phyloP scores from a whole-genome alignment of 2,329 filamentous ascomycete genomes.

The Eurotiales sp. region DNA sequence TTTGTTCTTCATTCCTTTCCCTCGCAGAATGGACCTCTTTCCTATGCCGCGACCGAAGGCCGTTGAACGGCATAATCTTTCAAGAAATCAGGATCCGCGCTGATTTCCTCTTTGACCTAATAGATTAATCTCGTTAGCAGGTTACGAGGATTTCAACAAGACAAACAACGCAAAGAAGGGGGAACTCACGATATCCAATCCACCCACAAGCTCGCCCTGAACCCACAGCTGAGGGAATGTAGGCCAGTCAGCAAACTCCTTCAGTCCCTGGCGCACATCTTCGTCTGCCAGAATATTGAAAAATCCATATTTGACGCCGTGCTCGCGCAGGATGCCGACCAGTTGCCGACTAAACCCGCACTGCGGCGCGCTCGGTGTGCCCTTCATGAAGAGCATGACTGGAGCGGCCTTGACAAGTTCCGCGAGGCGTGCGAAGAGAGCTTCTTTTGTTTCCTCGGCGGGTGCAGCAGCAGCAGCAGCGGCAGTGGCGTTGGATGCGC shows the following conservation, averaged over 20 bases:
- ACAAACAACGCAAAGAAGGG: slow-evolving; percentile 19
- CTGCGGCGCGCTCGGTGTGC: slow-evolving; percentile 80
- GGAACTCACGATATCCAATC: slow-evolving; percentile 83
- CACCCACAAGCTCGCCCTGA: slow-evolving; percentile 83
- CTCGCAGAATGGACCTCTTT: neutral
- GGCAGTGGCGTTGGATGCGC: slow-evolving; percentile 26
- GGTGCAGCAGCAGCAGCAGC: slow-evolving; percentile 22
- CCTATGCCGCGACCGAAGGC: slow-evolving; percentile 17
- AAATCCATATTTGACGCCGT: slow-evolving; percentile 93
- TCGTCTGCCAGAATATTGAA: slow-evolving; percentile 99
- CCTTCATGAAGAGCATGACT: slow-evolving; percentile 99
- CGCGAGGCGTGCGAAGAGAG: slow-evolving; percentile 72
- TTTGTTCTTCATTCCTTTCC: slow-evolving; percentile 3
- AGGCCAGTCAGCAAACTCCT: slow-evolving; percentile 98
- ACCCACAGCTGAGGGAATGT: slow-evolving; percentile 96
- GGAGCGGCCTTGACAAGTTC: slow-evolving; percentile 92
- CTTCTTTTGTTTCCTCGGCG: slow-evolving; percentile 66
- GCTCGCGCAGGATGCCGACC: slow-evolving; percentile 80
- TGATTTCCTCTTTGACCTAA: slow-evolving; percentile 89
- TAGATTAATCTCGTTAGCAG: neutral
- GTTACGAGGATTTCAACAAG: slow-evolving; percentile 17
- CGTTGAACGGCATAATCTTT: slow-evolving; percentile 60
- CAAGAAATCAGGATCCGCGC: slow-evolving; percentile 78
- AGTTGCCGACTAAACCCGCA: slow-evolving; percentile 92
- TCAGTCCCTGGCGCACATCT: slow-evolving; percentile 91